Base-by-base conservation (phyloP, 2,329 filamentous ascomycete genomes). In the Atkinsonella hypoxylon region DNA sequence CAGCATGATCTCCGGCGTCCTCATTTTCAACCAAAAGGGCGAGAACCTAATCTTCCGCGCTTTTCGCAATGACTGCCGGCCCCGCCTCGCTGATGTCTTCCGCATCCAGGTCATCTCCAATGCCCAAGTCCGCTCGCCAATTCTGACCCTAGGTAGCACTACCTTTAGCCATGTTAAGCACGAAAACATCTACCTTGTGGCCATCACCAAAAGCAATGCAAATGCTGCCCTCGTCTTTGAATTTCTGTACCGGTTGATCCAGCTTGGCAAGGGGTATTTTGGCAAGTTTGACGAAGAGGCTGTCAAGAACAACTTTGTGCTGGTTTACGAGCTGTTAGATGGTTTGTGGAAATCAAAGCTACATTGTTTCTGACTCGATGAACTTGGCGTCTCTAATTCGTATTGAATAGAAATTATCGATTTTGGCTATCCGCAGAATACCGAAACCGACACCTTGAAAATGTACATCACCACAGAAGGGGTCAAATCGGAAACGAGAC, bases 391-490 rank as follows among this genome's bases (percentile, higher is more conserved):
- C 17, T 17, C 51, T 48, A 34, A 50, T 31, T 26, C n/a, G 4
- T 10, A 18, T 12, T 30, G 20, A 39, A 18, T 59, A 93, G 93
- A 98, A 72, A 96, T 98, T 63, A 82, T 98, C 66, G 93, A 98
- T 70, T 98, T 98, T 70, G 93, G 93, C 55, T 98, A 98, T 67
- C 93, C 93, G 34, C 93, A 98, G 68, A 97, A 97, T 68, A 98
- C 93, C 55, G 93, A 98, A 71, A 95, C 91, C 49, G 93, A 98
- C 67, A 97, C 93, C 15, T 76, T 98, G 61, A 98, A 98, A 72
- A 97, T 97, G 91, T 98, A 98, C 76, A 98, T 98, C 64, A 98
- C 94, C 42, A 98, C 93, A 36, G 93, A 98, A 72, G 93, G 93
- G 52, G 91, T 98, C 70, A 96, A 96, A 70, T 94, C 89, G 32